These are phyloP conservation scores for Chaetomium strumarium DNA, from an alignment of 2,329 filamentous ascomycete species.

Conservation along the genomic window DNA sequence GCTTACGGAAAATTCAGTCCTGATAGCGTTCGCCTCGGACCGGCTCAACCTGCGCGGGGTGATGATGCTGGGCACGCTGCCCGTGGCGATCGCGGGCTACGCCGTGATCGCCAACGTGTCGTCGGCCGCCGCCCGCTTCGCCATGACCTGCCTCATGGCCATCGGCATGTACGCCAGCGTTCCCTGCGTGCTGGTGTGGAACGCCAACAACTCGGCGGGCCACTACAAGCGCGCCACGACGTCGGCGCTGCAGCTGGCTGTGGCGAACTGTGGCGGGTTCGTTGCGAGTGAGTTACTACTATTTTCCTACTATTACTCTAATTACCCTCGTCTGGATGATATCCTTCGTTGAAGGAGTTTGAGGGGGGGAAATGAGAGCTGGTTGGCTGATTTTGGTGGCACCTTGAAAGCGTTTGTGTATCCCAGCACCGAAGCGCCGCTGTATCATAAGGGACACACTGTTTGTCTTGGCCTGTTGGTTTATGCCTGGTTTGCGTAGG, in stretches of 20 bases:
- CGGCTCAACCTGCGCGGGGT: conserved; percentile 52
- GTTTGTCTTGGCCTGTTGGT: conserved; percentile 55
- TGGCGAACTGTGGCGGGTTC: conserved; percentile 58
- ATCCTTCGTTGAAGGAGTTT: no score
- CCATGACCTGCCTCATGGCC: conserved; percentile 63
- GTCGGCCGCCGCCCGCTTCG: conserved; percentile 46
- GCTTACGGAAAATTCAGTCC: not conserved
- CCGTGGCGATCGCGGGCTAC: conserved; percentile 60
- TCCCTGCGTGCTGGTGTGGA: conserved; percentile 59
- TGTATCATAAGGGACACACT: conserved; percentile 56
- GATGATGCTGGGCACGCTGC: conserved; percentile 57
- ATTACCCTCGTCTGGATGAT: no score
- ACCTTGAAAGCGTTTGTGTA: conserved; percentile 49
- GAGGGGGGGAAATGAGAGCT: not conserved
- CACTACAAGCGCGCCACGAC: conserved; percentile 67
- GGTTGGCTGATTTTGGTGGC: not conserved
- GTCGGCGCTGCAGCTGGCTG: conserved; percentile 56
- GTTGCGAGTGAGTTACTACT: not conserved
- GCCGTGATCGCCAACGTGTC: conserved; percentile 54
- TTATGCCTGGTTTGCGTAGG: conserved; percentile 59
- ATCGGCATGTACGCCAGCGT: conserved; percentile 59
- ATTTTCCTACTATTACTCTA: no score
- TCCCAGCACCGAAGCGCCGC: conserved; percentile 48
- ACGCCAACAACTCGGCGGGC: conserved; percentile 61
- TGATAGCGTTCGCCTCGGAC: conserved; percentile 54